These are phyloP conservation scores for Peribolospora kevripleyi DNA, from an alignment of 768 basidiomycete genomes.

Conservation along the genomic window DNA sequence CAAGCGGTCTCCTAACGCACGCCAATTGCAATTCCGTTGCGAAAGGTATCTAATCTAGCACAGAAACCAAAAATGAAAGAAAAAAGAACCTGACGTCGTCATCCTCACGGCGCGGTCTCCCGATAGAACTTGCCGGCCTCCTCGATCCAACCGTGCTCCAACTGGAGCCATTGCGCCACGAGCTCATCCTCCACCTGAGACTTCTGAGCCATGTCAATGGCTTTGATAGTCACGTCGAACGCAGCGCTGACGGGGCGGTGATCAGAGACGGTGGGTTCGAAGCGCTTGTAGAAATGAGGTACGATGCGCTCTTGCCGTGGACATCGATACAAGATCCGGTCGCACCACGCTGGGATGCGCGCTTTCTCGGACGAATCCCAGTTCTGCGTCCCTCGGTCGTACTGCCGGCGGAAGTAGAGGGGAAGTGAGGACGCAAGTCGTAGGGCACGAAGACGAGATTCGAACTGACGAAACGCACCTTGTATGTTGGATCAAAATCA, in stretches of 20 bases:
- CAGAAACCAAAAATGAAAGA: too few relatives aligned
- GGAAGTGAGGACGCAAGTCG: neutral
- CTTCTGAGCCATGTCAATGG: conserved; percentile 35
- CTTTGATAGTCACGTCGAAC: conserved; percentile 50
- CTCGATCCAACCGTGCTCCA: conserved; percentile 16
- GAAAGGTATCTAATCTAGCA: too few relatives aligned
- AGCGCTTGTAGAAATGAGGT: conserved; percentile 48
- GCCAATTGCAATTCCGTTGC: too few relatives aligned
- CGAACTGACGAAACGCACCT: conserved; percentile 18
- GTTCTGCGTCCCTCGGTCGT: conserved; percentile 47
- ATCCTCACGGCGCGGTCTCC: neutral
- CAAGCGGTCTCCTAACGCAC: too few relatives aligned
- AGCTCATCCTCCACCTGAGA: conserved; percentile 34
- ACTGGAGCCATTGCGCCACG: conserved; percentile 23
- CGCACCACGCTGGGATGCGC: conserved; percentile 87
- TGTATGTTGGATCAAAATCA: conserved; percentile 74
- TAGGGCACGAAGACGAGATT: too few relatives aligned
- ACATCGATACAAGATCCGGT: conserved; percentile 57
- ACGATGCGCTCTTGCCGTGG: conserved; percentile 19
- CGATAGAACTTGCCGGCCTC: conserved; percentile 12
- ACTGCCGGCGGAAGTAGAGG: conserved; percentile 16
- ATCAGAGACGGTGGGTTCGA: conserved; percentile 70
- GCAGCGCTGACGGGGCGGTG: conserved; percentile 66
- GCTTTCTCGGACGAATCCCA: conserved; percentile 79
- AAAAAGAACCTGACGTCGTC: too few relatives aligned